Conservation (phyloP, 768 basidiomycete genomes). For the Boletus pseudopeckii region DNA sequence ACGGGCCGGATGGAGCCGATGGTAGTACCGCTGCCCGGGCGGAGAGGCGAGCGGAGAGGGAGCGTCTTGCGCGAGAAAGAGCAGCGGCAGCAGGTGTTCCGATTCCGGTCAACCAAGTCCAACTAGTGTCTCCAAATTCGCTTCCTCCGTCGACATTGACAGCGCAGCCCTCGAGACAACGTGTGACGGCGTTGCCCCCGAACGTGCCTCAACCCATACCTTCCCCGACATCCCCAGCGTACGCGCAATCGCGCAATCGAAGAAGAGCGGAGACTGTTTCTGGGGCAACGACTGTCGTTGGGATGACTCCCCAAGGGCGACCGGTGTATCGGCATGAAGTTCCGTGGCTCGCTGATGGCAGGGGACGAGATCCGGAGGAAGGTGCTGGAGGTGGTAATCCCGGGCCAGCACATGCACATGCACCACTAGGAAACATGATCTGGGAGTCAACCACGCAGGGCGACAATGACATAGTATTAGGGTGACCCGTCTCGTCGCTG, state of each 20-base stretch:
- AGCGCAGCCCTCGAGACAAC: conserved; percentile 23
- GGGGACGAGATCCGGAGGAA: conserved; percentile 18
- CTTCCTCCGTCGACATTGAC: conserved; percentile 13
- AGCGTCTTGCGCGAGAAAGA: conserved; percentile 29
- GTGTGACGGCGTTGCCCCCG: conserved; percentile 29
- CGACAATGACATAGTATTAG: conserved; percentile 31
- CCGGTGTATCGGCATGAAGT: conserved; percentile 30
- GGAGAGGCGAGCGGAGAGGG: conserved; percentile 39
- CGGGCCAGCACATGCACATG: conserved; percentile 19
- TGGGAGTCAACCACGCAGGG: conserved; percentile 29
- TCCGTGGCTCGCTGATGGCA: conserved; percentile 23
- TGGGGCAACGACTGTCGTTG: conserved; percentile 26
- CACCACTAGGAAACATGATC: conserved; percentile 22
- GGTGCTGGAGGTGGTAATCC: conserved; percentile 16
- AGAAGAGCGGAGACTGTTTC: conserved; percentile 35
- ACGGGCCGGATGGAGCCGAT: conserved; percentile 13
- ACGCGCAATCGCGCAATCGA: conserved; percentile 25
- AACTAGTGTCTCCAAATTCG: conserved; percentile 8
- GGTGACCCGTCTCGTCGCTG: conserved; percentile 14
- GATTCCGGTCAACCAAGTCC: conserved; percentile 14
- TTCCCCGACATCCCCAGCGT: conserved; percentile 17
- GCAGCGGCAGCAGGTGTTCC: conserved; percentile 11
- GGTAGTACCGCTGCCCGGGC: conserved; percentile 17
- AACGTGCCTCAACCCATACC: conserved; percentile 23
- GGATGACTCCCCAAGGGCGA: conserved; percentile 28